Conservation (phyloP, 78 protist species). For the Dictyostelium intermedium region DNA sequence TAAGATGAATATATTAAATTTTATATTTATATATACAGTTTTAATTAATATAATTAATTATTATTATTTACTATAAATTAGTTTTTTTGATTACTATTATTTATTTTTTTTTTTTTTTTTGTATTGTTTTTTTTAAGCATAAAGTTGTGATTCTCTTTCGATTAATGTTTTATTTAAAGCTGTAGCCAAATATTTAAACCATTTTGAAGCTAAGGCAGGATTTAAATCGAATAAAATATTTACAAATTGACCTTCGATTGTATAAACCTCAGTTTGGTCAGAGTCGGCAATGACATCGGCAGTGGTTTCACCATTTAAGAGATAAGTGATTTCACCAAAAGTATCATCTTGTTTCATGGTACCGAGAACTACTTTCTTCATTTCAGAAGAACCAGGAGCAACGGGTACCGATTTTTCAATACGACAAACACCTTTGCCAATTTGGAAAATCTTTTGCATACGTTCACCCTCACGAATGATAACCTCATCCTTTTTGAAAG, state of each 20-base stretch:
- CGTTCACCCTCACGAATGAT: conserved; percentile 74
- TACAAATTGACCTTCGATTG: conserved; percentile 83
- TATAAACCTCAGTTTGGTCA: conserved; percentile 56
- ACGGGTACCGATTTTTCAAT: conserved; percentile 59
- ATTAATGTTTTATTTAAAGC: conserved; percentile 73
- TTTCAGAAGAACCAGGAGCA: conserved; percentile 2
- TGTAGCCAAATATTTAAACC: conserved; percentile 75
- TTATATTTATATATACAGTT: conserved; percentile 11
- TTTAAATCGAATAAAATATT: conserved; percentile 76
- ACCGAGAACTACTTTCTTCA: conserved; percentile 55
- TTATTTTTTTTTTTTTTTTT: neutral
- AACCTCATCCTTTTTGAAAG: conserved; percentile 60
- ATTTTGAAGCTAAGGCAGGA: conserved; percentile 79
- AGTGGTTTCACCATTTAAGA: conserved; percentile 76
- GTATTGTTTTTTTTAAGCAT: conserved; percentile 19
- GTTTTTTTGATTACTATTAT: no score
- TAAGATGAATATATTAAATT: neutral
- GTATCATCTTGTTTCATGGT: conserved; percentile 81
- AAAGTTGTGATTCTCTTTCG: conserved; percentile 73
- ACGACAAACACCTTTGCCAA: conserved; percentile 80
- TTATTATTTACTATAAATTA: neutral
- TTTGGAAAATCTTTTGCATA: conserved; percentile 81
- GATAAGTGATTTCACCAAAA: conserved; percentile 84
- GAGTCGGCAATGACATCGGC: conserved; percentile 80
- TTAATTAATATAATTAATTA: neutral